A percentile compares a stretch with the other conserved stretches of the same genome.
These are phyloP conservation scores for Arthrobotrys sphaeroides DNA, from an alignment of 2,329 filamentous ascomycete species.

Conservation along the genomic window DNA sequence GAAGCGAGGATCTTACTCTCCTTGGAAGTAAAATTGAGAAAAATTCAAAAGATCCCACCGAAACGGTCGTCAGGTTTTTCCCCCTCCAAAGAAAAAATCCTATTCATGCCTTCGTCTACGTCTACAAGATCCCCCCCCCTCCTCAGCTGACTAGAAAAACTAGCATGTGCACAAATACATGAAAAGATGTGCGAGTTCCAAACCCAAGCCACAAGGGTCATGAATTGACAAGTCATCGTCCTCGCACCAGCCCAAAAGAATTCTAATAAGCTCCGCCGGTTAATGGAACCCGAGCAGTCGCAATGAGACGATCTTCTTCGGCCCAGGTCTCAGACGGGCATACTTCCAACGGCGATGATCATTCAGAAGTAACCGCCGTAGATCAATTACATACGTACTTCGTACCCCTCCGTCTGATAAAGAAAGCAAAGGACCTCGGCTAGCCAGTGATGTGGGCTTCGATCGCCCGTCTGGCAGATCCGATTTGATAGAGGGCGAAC, in stretches of 20 bases:
- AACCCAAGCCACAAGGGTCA: conserved; percentile 7
- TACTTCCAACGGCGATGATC: conserved; percentile 36
- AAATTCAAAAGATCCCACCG: background rate
- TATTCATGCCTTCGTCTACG: conserved; percentile 3
- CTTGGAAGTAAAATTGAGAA: conserved; percentile 48
- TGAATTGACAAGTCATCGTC: conserved; percentile 2
- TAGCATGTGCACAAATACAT: conserved; percentile 1
- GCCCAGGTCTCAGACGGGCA: background rate
- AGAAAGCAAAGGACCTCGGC: conserved; percentile 18
- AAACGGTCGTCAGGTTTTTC: background rate
- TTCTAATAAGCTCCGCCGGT: conserved; percentile 11
- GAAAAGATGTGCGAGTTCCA: background rate
- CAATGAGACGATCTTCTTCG: conserved; percentile 8
- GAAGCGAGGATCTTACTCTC: conserved; percentile 42
- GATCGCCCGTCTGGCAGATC: conserved; percentile 32
- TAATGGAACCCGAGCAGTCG: conserved; percentile 30
- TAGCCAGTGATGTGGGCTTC: conserved; percentile 13
- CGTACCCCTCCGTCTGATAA: conserved; percentile 9
- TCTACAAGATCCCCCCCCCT: background rate
- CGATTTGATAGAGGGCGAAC: conserved; percentile 30
- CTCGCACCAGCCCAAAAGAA: background rate
- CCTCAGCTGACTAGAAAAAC: background rate
- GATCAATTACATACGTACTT: conserved; percentile 12
- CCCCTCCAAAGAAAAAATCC: background rate
- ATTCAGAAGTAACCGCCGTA: background rate